Evolutionary conservation across 371 early-diverging fungal genomes (phyloP).

Genomic region (Mucor saturninus): DNA sequence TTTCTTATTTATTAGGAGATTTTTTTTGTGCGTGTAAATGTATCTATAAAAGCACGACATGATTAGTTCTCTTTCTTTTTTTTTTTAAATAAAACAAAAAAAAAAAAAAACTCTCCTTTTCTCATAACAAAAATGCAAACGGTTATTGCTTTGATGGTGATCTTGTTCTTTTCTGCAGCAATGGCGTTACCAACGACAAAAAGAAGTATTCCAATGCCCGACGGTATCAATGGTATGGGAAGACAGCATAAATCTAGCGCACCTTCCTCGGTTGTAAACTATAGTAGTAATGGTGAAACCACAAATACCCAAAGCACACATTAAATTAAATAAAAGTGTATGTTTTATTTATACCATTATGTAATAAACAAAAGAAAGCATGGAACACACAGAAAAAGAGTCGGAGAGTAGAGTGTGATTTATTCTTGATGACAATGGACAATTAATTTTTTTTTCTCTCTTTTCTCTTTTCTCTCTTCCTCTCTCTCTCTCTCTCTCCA

Average conservation of each 20-base stretch:
- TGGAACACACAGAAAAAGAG: too few species aligned
- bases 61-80: too few species aligned
- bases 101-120: too few species aligned
- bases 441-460: background rate
- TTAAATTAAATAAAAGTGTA: too few species aligned
- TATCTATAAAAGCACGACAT: too few species aligned
- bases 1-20: background rate
- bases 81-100: too few species aligned
- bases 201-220: background rate
- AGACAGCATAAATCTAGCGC: background rate
- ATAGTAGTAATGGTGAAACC: background rate
- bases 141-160: background rate
- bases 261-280: background rate
- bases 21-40: background rate
- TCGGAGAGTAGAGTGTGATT: background rate
- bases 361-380: background rate
- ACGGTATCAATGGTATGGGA: slow-evolving; percentile 1
- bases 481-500: background rate
- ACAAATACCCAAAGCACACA: too few species aligned
- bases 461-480: background rate
- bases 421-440: too few species aligned
- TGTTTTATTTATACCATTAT: too few species aligned
- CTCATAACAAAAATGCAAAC: too few species aligned
- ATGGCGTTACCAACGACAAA: background rate
- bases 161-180: background rate